Percentiles rank a stretch among this genome's conserved stretches.
Evolutionary conservation across 129 eudicot species (phyloP).

Genomic region (Lactuca sativa): DNA sequence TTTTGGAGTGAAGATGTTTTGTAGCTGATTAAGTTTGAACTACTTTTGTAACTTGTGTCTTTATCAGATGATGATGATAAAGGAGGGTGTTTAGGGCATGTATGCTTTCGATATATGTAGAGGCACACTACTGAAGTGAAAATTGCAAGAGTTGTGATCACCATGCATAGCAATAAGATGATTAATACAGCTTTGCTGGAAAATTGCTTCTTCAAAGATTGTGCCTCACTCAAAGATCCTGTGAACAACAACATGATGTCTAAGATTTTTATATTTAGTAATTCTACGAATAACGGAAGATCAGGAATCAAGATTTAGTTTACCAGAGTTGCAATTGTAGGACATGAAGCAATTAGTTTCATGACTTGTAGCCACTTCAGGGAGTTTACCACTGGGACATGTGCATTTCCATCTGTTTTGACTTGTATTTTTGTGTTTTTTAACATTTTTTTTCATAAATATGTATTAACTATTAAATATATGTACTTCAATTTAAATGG

Average conservation of each 20-base stretch:
- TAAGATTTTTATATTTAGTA: background rate
- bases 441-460: background rate
- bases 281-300: background rate
- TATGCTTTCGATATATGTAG: slow-evolving; percentile 46
- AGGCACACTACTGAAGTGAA: slow-evolving; percentile 45
- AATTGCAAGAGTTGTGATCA: slow-evolving; percentile 50
- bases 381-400: slow-evolving; percentile 57
- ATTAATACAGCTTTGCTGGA: slow-evolving; percentile 54
- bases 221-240: slow-evolving; percentile 46
- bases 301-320: background rate
- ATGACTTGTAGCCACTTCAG: slow-evolving; percentile 44
- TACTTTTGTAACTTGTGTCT: slow-evolving; percentile 68
- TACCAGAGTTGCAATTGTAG: slow-evolving; percentile 89
- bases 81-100: slow-evolving; percentile 38
- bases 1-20: slow-evolving; percentile 48
- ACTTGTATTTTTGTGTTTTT: slow-evolving; percentile 27
- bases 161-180: slow-evolving; percentile 51
- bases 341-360: slow-evolving; percentile 58
- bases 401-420: slow-evolving; percentile 63
- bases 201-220: slow-evolving; percentile 46
- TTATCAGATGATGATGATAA: slow-evolving; percentile 59
- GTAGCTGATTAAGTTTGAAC: slow-evolving; percentile 61
- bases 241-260: slow-evolving; percentile 16
- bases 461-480: background rate
- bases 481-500: background rate